Evolutionary conservation across 345 rosid genomes (phyloP).

Genomic region (Bruguiera gymnorhiza): DNA sequence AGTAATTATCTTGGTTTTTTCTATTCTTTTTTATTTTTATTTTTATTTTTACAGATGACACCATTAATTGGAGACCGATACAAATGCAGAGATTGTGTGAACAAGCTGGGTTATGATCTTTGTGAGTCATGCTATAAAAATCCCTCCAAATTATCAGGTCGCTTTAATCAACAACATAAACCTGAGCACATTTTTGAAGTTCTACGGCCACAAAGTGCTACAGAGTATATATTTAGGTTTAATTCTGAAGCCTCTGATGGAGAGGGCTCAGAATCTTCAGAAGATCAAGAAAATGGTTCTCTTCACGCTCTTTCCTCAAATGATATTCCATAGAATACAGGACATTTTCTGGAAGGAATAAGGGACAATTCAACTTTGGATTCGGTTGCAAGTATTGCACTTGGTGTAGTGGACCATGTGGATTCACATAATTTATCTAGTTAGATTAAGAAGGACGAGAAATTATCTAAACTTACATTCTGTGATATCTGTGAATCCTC

Average conservation of each 20-base stretch:
- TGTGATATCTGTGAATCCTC: no score
- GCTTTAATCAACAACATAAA: constrained; percentile 17
- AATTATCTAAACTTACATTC: neutral
- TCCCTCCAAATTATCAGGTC: constrained; percentile 5
- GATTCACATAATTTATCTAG: neutral
- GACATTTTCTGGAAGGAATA: neutral
- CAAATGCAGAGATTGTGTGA: constrained; percentile 19
- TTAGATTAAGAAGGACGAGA: neutral
- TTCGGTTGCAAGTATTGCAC: neutral
- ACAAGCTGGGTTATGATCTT: constrained; percentile 8
- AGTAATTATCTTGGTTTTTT: no score
- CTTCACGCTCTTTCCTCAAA: no score
- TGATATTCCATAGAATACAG: neutral
- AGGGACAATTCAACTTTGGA: neutral
- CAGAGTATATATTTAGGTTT: neutral
- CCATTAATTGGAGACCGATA: constrained; percentile 12
- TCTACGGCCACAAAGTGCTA: neutral
- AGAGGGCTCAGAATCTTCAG: neutral
- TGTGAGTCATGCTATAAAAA: constrained; percentile 13
- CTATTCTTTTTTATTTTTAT: neutral
- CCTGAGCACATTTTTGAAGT: constrained; percentile 15
- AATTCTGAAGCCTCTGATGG: neutral
- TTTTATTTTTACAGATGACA: neutral
- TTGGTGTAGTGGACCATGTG: neutral
- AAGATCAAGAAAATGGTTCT: neutral